phyloP scores from a whole-genome alignment of 306 rosid genomes.

The Glycine tomentella region DNA sequence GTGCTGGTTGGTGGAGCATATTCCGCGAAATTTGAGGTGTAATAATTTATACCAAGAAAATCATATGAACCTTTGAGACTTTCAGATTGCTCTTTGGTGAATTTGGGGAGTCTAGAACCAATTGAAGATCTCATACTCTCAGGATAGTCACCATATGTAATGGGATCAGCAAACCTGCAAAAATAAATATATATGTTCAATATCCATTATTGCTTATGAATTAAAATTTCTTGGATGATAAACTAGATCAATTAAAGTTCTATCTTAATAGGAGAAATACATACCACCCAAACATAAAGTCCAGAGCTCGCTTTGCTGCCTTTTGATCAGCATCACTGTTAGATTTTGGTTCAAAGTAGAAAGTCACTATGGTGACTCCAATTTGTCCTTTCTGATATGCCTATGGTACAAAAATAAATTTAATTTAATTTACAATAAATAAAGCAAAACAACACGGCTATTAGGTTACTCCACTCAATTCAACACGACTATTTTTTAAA shows the following conservation, averaged over 20 bases:
- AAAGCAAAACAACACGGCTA: no score
- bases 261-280: background rate
- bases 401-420: no score
- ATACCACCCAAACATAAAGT: conserved; percentile 52
- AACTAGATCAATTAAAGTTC: no score
- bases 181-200: no score
- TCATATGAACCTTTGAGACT: conserved; percentile 53
- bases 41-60: conserved; percentile 76
- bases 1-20: conserved; percentile 7
- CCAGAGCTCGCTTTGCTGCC: conserved; percentile 50
- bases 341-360: conserved; percentile 42
- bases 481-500: no score
- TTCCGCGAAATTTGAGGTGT: conserved; percentile 56
- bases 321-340: conserved; percentile 8
- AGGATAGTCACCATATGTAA: conserved; percentile 67
- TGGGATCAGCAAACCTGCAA: conserved; percentile 58
- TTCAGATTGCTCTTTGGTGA: conserved; percentile 47
- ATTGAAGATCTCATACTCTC: conserved; percentile 47
- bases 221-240: no score
- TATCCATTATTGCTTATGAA: no score
- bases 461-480: no score
- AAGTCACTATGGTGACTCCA: conserved; percentile 45
- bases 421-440: no score
- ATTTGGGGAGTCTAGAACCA: conserved; percentile 64
- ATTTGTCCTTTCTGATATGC: conserved; percentile 55